These are phyloP conservation scores for Chamaenerion angustifolium DNA, from an alignment of 345 rosid genomes.

Conservation along the genomic window DNA sequence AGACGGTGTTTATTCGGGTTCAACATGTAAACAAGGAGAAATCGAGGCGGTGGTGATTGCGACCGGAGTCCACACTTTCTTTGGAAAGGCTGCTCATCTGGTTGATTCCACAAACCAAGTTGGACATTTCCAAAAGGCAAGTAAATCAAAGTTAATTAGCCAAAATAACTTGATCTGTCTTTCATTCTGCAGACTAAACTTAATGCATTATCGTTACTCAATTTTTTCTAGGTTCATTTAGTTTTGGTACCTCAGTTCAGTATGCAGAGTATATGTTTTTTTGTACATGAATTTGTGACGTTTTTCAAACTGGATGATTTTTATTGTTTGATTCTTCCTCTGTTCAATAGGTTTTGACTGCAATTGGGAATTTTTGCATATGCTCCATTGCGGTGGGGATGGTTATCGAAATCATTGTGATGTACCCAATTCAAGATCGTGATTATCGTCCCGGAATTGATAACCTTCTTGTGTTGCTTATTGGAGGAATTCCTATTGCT, in stretches of 20 bases:
- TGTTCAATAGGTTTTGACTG: conserved; percentile 70
- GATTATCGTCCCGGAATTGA: conserved; percentile 91
- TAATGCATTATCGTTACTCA: too few relatives aligned
- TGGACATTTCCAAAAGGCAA: conserved; percentile 92
- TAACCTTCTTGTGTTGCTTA: conserved; percentile 94
- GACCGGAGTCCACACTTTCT: conserved; percentile 96
- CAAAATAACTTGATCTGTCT: too few relatives aligned
- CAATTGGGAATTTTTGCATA: conserved; percentile 96
- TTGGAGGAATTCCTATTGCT: conserved; percentile 98
- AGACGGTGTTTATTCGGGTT: conserved; percentile 95
- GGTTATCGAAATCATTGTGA: conserved; percentile 81
- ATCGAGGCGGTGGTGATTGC: conserved; percentile 92
- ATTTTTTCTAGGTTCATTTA: too few relatives aligned
- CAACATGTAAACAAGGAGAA: conserved; percentile 97
- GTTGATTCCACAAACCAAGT: conserved; percentile 96
- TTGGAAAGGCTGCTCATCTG: conserved; percentile 96
- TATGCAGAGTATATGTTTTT: too few relatives aligned
- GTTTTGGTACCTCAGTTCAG: too few relatives aligned
- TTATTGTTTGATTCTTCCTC: too few relatives aligned
- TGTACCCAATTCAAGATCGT: conserved; percentile 95
- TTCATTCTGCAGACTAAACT: too few relatives aligned
- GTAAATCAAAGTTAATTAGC: neutral
- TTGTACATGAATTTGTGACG: too few relatives aligned
- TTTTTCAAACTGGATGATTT: too few relatives aligned
- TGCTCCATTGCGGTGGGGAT: conserved; percentile 94